A percentile compares a stretch with the other conserved stretches of the same genome.
Evolutionary conservation across 2,329 filamentous ascomycete genomes (phyloP).

Genomic region (Pseudogymnoascus sp.): DNA sequence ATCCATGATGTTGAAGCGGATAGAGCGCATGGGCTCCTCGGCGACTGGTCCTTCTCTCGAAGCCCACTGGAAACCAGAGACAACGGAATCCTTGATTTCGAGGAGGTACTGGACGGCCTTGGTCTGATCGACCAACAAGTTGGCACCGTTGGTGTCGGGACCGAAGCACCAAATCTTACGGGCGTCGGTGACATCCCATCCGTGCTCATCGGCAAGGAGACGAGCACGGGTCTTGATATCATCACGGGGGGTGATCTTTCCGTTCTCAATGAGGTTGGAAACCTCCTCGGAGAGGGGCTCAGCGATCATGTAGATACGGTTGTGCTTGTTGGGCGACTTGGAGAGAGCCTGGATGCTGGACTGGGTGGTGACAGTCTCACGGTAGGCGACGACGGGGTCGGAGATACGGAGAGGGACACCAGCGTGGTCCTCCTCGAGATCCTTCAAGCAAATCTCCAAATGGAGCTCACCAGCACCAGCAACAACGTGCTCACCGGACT

Average conservation of each 20-base stretch:
- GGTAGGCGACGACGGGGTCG: constrained; percentile 96
- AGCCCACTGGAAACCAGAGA: constrained; percentile 99
- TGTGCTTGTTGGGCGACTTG: constrained; percentile 99
- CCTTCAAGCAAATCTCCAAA: constrained; percentile 99
- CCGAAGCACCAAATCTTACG: constrained; percentile 99
- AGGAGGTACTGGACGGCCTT: constrained; percentile 99
- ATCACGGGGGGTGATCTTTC: constrained; percentile 90
- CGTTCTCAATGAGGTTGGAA: constrained; percentile 76
- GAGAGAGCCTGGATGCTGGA: constrained; percentile 96
- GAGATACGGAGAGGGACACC: constrained; percentile 96
- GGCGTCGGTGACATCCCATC: constrained; percentile 99
- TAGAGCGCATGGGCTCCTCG: constrained; percentile 94
- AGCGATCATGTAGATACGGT: constrained; percentile 96
- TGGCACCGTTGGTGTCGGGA: constrained; percentile 94
- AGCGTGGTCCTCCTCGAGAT: constrained; percentile 98
- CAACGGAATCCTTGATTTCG: constrained; percentile 99
- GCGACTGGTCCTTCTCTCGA: constrained; percentile 94
- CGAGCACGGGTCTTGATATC: constrained; percentile 98
- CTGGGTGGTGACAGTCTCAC: constrained; percentile 80
- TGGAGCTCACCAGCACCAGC: constrained; percentile 99
- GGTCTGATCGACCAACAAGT: constrained; percentile 98
- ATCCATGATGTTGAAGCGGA: constrained; percentile 99
- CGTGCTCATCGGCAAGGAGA: constrained; percentile 90
- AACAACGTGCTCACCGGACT: constrained; percentile 97
- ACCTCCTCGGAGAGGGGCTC: constrained; percentile 90